Percentiles rank a stretch among this genome's conserved stretches.
These are phyloP conservation scores for Datura wrightii DNA, from an alignment of 257 asterid genomes.

Conservation along the genomic window DNA sequence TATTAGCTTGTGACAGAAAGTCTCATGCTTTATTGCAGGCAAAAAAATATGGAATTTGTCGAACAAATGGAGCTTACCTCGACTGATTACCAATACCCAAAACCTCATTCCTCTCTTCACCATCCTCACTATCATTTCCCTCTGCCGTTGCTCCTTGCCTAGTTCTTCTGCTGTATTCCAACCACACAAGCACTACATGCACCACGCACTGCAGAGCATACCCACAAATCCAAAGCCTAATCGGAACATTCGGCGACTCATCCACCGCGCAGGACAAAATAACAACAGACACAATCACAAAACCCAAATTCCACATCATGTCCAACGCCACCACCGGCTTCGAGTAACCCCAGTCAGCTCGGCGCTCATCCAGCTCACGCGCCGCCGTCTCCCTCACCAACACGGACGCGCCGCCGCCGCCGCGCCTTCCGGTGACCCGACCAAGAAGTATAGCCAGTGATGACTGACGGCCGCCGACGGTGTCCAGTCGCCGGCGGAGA, in stretches of 20 bases:
- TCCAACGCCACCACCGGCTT: conserved; percentile 91
- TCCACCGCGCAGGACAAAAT: conserved; percentile 60
- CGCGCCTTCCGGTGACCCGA: conserved; percentile 73
- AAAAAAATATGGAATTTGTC: neutral
- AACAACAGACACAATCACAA: conserved; percentile 72
- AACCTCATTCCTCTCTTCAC: conserved; percentile 51
- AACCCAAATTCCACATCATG: conserved; percentile 84
- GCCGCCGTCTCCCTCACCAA: conserved; percentile 93
- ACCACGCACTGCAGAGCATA: conserved; percentile 86
- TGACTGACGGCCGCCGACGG: conserved; percentile 47
- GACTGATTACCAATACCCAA: conserved; percentile 45
- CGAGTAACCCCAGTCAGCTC: conserved; percentile 96
- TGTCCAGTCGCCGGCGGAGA: conserved; percentile 60
- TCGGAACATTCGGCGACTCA: conserved; percentile 73
- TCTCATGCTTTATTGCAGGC: neutral
- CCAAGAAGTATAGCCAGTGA: conserved; percentile 68
- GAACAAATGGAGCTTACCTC: conserved; percentile 48
- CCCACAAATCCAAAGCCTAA: conserved; percentile 93
- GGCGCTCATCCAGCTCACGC: conserved; percentile 94
- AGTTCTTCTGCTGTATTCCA: conserved; percentile 68
- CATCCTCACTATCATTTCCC: conserved; percentile 44
- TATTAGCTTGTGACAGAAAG: neutral
- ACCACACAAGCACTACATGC: conserved; percentile 81
- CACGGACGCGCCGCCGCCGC: conserved; percentile 73
- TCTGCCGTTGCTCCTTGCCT: conserved; percentile 25